Evolutionary conservation across 2,329 filamentous ascomycete species (phyloP), one percentile per base, ranked within the genome.

Genomic region (Ampelomyces quisqualis): DNA sequence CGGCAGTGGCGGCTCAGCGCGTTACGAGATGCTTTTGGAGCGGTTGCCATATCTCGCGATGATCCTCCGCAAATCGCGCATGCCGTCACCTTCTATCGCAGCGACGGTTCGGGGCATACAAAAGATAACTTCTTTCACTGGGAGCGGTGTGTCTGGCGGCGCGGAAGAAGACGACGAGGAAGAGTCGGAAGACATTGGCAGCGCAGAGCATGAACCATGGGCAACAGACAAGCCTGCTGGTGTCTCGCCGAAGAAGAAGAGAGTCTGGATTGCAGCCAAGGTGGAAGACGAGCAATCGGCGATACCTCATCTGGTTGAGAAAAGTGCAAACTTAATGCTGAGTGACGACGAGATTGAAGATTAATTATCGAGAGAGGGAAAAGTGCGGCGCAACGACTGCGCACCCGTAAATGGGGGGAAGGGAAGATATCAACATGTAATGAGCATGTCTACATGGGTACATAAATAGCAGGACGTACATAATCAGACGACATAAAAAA

Each of bases 31-130:
- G 73, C 69, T 96, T 0, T 78, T 96, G 17, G 88, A 97, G 51
- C 82, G 89, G 7, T 76, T 98, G 0, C 93, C 93, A 0, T 97
- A 95, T 66, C 82, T 93, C 75, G 77, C 84, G 1, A 77, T 80
- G 35, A 87, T 96, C 26, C 45, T 72, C 3, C 59, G 57, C 14
- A 57, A 58, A 17, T 43, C 53, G 46, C 58, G 67, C 54, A 59
- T 40, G 58, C 59, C 40, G 45, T 45, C 53, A 5, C 52, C 50
- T 5, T 45, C 51, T 8, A 47, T 41, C 5, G 34, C 54, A 27
- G 36, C 67, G 28, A 62, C 72, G 17, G 68, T 78, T 2, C 74
- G 73, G 35, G 80, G 85, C 14, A 74, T 90, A 7, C 81, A 85
- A 40, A 84, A 78, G 56, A 78, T 94, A 6, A 84, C 84, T 0